phyloP scores from a whole-genome alignment of 2,329 filamentous ascomycete species.

The Alternaria conjuncta region DNA sequence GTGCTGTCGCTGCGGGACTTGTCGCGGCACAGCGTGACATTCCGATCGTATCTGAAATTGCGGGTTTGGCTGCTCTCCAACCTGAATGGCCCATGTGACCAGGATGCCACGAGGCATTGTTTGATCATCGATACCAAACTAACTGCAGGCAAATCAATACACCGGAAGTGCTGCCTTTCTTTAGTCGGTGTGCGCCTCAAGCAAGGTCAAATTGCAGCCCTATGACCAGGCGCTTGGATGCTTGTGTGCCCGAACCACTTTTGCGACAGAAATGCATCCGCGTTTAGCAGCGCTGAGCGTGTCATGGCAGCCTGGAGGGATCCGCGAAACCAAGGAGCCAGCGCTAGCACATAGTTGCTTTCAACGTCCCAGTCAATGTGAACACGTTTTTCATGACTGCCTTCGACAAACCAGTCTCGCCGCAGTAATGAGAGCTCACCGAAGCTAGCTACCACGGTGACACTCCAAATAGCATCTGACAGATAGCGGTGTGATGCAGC shows the following conservation, averaged over 20 bases:
- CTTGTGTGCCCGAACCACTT: conserved; percentile 9
- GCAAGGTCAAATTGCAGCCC: conserved; percentile 14
- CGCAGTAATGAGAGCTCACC: not conserved
- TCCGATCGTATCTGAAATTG: conserved; percentile 16
- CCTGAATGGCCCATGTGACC: conserved; percentile 19
- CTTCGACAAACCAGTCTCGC: not conserved
- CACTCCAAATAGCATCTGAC: conserved; percentile 12
- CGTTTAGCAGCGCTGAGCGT: conserved; percentile 1
- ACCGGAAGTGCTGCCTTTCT: conserved; percentile 4
- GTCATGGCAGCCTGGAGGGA: not conserved
- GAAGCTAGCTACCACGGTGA: not conserved
- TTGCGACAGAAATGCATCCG: conserved; percentile 6
- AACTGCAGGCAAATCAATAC: conserved; percentile 12
- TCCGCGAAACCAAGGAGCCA: not conserved
- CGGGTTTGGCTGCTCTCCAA: conserved; percentile 5
- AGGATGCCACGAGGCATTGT: conserved; percentile 18
- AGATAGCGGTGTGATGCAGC: conserved; percentile 21
- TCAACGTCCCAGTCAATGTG: not conserved
- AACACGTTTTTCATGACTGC: not conserved
- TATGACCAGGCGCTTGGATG: conserved; percentile 19
- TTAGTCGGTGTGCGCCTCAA: conserved; percentile 18
- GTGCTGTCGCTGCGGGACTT: conserved; percentile 14
- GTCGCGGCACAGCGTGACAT: conserved; percentile 18
- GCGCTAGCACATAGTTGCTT: not conserved
- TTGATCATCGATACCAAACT: conserved; percentile 16